These are phyloP conservation scores for Psilocybe sp. DNA, from an alignment of 768 basidiomycete genomes.

Conservation along the genomic window DNA sequence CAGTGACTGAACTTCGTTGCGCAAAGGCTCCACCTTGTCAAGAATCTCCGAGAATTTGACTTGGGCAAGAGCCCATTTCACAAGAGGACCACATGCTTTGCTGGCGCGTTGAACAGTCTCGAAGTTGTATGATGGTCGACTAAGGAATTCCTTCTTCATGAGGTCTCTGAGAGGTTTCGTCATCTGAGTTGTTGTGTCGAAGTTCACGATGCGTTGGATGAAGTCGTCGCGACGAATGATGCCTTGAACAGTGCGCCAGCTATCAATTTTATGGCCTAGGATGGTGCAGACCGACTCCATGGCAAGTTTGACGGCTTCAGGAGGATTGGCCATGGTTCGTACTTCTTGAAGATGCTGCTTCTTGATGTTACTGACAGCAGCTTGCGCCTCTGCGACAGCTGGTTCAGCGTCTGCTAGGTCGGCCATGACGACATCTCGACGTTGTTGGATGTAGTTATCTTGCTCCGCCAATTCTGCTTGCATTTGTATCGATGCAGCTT, in stretches of 20 bases:
- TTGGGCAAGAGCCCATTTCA: slow-evolving; percentile 98
- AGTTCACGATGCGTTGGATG: slow-evolving; percentile 92
- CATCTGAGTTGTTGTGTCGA: slow-evolving; percentile 90
- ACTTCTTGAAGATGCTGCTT: slow-evolving; percentile 96
- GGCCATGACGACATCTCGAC: slow-evolving; percentile 84
- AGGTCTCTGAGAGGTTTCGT: slow-evolving; percentile 82
- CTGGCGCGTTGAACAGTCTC: slow-evolving; percentile 94
- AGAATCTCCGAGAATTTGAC: slow-evolving; percentile 96
- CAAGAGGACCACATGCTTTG: slow-evolving; percentile 95
- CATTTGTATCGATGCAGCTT: slow-evolving; percentile 92
- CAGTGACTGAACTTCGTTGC: slow-evolving; percentile 91
- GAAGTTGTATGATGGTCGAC: slow-evolving; percentile 88
- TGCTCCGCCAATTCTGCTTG: slow-evolving; percentile 92
- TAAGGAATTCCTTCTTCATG: slow-evolving; percentile 93
- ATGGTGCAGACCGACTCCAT: slow-evolving; percentile 99
- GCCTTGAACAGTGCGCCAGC: slow-evolving; percentile 93
- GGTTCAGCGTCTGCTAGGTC: slow-evolving; percentile 98
- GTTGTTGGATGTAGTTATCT: slow-evolving; percentile 84
- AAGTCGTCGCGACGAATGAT: slow-evolving; percentile 97
- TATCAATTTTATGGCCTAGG: slow-evolving; percentile 94
- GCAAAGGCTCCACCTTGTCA: slow-evolving; percentile 93
- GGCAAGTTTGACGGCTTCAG: slow-evolving; percentile 94
- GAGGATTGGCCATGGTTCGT: slow-evolving; percentile 96
- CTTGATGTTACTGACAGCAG: slow-evolving; percentile 97
- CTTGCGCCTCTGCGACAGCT: slow-evolving; percentile 90